Evolutionary conservation across 139 green algal species (phyloP).

Genomic region (Mesotaenium endlicherianum): DNA sequence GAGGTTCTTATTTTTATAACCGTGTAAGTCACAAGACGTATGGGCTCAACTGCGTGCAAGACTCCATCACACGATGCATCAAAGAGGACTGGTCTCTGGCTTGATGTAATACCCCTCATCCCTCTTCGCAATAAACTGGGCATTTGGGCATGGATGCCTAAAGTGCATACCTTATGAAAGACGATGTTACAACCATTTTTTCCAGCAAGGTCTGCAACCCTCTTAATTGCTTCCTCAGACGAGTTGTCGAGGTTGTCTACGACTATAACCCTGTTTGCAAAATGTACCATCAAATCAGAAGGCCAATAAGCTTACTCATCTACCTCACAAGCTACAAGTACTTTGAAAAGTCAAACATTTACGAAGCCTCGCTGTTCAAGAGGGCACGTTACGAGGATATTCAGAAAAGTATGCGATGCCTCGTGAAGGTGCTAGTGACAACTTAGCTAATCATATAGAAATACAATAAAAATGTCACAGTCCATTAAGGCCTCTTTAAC

Average conservation of each 20-base stretch:
- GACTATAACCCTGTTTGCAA: slow-evolving; percentile 27
- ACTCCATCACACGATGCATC: background rate
- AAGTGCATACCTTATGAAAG: slow-evolving; percentile 16
- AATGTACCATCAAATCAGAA: too few species aligned
- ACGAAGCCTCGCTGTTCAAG: too few species aligned
- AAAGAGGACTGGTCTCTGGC: background rate
- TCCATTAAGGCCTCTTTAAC: too few species aligned
- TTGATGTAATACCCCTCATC: background rate
- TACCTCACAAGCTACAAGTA: too few species aligned
- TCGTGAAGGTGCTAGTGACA: too few species aligned
- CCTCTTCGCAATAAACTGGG: background rate
- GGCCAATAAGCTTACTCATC: too few species aligned
- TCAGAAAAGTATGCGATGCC: too few species aligned
- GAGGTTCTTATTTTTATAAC: too few species aligned
- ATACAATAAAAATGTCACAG: background rate
- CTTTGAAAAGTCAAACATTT: too few species aligned
- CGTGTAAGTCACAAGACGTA: too few species aligned
- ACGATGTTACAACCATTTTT: background rate
- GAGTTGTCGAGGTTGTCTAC: slow-evolving; percentile 36
- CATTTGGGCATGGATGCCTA: background rate
- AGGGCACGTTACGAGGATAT: too few species aligned
- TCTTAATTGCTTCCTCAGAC: slow-evolving; percentile 22
- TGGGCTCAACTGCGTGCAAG: too few species aligned
- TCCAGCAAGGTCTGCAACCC: slow-evolving; percentile 21
- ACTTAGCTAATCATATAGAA: background rate